Evolutionary conservation across 2,329 filamentous ascomycete species (phyloP).

Genomic region (Pyricularia pennisetigena): DNA sequence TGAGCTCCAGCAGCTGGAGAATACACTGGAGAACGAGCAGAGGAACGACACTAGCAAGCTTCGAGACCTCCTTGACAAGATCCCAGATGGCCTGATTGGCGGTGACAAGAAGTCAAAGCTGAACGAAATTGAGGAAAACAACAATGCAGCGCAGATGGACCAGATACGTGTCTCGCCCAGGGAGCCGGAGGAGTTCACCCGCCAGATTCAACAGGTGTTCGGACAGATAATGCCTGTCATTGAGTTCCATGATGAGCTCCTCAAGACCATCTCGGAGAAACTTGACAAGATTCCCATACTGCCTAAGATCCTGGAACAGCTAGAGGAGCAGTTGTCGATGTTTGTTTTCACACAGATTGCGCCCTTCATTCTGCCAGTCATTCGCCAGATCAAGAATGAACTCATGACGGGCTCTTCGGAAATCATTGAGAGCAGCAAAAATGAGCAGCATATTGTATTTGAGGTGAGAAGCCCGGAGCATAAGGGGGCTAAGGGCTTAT

Average conservation of each 20-base stretch:
- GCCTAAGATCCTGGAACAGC: constrained; percentile 73
- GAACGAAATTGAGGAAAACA: constrained; percentile 70
- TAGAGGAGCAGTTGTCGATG: constrained; percentile 78
- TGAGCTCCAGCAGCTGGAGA: constrained; percentile 81
- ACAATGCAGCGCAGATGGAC: constrained; percentile 64
- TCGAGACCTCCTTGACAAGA: constrained; percentile 69
- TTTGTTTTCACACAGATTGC: constrained; percentile 91
- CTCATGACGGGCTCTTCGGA: constrained; percentile 77
- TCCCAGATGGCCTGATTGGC: constrained; percentile 70
- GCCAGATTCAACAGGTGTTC: constrained; percentile 64
- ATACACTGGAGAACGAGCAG: constrained; percentile 59
- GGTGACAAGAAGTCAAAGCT: constrained; percentile 66
- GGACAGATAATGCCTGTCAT: constrained; percentile 81
- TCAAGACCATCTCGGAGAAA: constrained; percentile 67
- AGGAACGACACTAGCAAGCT: constrained; percentile 63
- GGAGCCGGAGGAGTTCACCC: constrained; percentile 74
- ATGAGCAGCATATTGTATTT: constrained; percentile 82
- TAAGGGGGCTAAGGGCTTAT: not conserved
- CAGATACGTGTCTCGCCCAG: constrained; percentile 65
- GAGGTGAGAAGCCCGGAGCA: constrained; percentile 19
- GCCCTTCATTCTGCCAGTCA: constrained; percentile 77
- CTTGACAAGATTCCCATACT: constrained; percentile 81
- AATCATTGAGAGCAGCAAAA: constrained; percentile 75
- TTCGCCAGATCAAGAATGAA: constrained; percentile 78
- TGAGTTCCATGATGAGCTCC: constrained; percentile 80